These are phyloP conservation scores for Pythium aquatile DNA, from an alignment of 352 stramenopile genomes.

Conservation along the genomic window DNA sequence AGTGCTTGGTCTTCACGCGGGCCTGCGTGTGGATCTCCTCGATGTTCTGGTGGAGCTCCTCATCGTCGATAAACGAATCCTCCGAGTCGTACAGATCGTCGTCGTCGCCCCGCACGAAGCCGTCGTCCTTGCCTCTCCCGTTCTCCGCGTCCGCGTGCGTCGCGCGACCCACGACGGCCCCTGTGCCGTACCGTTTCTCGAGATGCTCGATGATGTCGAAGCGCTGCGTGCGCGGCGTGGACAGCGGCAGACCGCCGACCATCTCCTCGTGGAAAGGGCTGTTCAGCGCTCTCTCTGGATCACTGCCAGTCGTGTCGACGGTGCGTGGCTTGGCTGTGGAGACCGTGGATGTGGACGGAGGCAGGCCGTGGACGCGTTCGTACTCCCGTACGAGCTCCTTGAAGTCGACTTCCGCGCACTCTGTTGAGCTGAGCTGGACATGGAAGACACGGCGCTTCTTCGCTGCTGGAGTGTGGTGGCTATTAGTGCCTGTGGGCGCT, in stretches of 20 bases:
- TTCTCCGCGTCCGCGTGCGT: conserved; percentile 12
- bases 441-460: conserved; percentile 37
- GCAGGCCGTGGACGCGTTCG: conserved; percentile 9
- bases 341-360: background rate
- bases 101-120: conserved; percentile 55
- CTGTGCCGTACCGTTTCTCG: conserved; percentile 81
- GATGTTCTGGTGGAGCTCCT: conserved; percentile 82
- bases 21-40: conserved; percentile 74
- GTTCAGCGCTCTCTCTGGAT: background rate
- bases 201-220: conserved; percentile 88
- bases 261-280: conserved; percentile 16
- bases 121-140: conserved; percentile 20
- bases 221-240: conserved; percentile 39
- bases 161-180: conserved; percentile 45
- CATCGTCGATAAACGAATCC: conserved; percentile 87
- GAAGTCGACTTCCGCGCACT: conserved; percentile 72
- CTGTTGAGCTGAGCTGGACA: conserved; percentile 42
- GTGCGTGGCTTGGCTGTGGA: background rate
- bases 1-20: conserved; percentile 79
- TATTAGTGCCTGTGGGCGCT: background rate
- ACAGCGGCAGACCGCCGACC: conserved; percentile 10
- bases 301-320: background rate
- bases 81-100: conserved; percentile 89
- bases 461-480: background rate
- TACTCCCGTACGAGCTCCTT: conserved; percentile 51